Evolutionary conservation across 305 asterid species (phyloP), one percentile per base, ranked within the genome.

Genomic region (Striga hermonthica): DNA sequence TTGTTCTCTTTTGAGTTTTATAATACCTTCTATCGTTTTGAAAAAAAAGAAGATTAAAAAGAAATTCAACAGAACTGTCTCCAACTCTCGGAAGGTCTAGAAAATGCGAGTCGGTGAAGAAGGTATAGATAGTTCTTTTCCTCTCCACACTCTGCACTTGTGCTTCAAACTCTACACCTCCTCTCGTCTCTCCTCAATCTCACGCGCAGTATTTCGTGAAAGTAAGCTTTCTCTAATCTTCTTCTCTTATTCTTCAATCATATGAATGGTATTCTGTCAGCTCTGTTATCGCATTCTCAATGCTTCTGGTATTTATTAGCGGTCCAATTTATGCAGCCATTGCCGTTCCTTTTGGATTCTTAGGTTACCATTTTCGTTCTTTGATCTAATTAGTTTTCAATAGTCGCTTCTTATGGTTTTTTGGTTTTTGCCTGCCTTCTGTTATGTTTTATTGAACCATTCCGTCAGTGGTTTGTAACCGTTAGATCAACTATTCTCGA

Each of bases 11-110:
- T n/a, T n/a, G n/a, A n/a, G n/a, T n/a, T n/a, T n/a, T n/a, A n/a
- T n/a, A n/a, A n/a, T n/a, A n/a, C n/a, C n/a, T n/a, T n/a, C n/a
- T n/a, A n/a, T n/a, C n/a, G n/a, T n/a, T n/a, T n/a, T n/a, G n/a
- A n/a, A n/a, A n/a, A n/a, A n/a, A n/a, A n/a, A n/a, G 2, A 57
- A 57, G 34, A 4, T 53, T n/a, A 2, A 41, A 45, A 13, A 41
- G 31, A 22, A 22, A 22, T 22, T 22, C 31, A 22, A 22, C 31
- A 22, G 31, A 22, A 22, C 40, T 49, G 9, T 15, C 69, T 62
- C 59, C 43, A 13, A 61, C 60, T 80, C 86, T 78, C 14, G 59
- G 80, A 78, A 80, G 76, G 76, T 83, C 86, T 77, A 79, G 85
- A 81, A 80, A 9, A 63, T 66, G 60, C 58, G 58, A 75, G 68